Base-by-base conservation (phyloP, 192 early-diverging fungal genomes). In the Coemansia sp. region DNA sequence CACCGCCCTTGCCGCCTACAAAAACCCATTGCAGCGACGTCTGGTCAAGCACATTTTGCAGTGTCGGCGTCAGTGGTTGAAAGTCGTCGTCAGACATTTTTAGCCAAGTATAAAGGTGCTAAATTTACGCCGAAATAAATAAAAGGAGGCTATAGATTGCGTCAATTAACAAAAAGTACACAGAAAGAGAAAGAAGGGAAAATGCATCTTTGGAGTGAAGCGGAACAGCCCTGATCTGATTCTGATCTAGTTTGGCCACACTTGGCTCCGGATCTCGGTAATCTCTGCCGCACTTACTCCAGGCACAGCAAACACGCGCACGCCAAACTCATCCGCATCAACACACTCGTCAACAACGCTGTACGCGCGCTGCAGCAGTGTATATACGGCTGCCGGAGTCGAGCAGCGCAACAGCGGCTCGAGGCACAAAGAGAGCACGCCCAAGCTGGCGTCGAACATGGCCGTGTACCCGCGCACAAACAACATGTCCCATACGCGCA, bases 1-100 rank as follows among this genome's bases (percentile, higher is more conserved):
- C 97, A 75, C 97, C 97, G 57, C 97, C 97, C 79, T 99, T 99
- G 64, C 97, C 97, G 67, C 97, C 97, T 52, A 97, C 94, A 85
- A 99, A 99, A 64, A 99, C 93, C 96, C 96, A 99, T 54, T 94
- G 90, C 26, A 99, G 86, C 27, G 94, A 94, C 35, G 89, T 85
- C 80, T 99, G 97, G 79, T 98, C 97, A 39, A 99, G 80, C 45
- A 99, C 90, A 75, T 99, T 99, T 80, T 95, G 89, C 31, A 99
- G 87, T 6, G 93, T 87, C 43, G 92, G 91, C 22, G 94, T 89
- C 58, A 90, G 84, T 22, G 84, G 84, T 64, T 89, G 84, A 61
- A 89, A 86, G 69, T 89, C 87, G 77, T 90, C 88, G 69, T 90
- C 88, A 14, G 86, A 85, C 77, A 80, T 80, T 14, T 25, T 12